Base-by-base conservation (phyloP, 768 basidiomycete species). In the Pleurotus platypus region DNA sequence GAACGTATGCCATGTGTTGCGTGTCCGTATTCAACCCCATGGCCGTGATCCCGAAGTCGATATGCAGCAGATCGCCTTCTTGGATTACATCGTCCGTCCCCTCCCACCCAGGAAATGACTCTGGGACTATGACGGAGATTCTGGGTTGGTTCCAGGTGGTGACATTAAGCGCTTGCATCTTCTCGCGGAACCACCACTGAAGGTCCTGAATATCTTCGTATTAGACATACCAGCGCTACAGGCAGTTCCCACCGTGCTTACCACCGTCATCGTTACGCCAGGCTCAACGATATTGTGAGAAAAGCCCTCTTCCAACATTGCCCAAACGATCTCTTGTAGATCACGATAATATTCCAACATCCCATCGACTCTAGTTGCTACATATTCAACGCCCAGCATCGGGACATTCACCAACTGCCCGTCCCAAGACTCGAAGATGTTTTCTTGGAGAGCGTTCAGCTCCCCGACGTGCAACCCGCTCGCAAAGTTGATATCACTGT, bases 11-110 rank as follows among this genome's bases (percentile, higher is more conserved):
- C 70, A 82, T 73, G 58, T 82, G 81, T 60, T 82, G 82, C 0
- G 78, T 79, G 62, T 83, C 82, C 27, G 80, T 83, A 60, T 81
- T 79, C 68, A 83, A 63, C 27, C 76, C 75, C 74, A 82, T 76
- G 5, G 78, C 78, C 22, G 76, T 77, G 57, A 83, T 78, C 1
- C 82, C 80, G 61, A 79, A 81, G 63, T 83, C 80, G 53, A 80
- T 78, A 62, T 83, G 81, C 16, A 83, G 68, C 59, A 82, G 70
- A 63, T 82, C 79, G 46, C 79, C 79, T 64, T 72, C 72, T 26
- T 71, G 71, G 59, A 79, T 79, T 42, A 71, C 66, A 59, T 71
- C 67, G 20, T 69, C 64, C 5, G 72, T 74, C 13, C 73, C 77
- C 43, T 67, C 66, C 75, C 77, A 77, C 18, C 75, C 71, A 50